A percentile compares a stretch with the other conserved stretches of the same genome.
phyloP scores from a whole-genome alignment of 2,329 filamentous ascomycete species.

The Septoria petroselini region DNA sequence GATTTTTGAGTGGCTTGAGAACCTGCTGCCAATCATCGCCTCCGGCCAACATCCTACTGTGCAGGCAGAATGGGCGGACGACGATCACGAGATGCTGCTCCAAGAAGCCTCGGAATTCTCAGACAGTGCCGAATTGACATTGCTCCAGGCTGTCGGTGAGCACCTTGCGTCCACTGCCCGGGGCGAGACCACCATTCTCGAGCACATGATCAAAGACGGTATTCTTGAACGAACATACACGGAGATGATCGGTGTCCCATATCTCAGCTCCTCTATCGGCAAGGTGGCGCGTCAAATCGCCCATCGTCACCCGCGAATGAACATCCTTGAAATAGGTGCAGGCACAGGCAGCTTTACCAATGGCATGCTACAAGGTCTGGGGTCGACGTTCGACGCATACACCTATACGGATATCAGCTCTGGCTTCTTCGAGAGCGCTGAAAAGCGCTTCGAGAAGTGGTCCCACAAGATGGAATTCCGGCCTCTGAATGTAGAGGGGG shows the following conservation, averaged over 20 bases:
- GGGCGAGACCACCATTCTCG: constrained; percentile 14
- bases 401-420: constrained; percentile 48
- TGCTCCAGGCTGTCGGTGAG: constrained; percentile 13
- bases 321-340: constrained; percentile 48
- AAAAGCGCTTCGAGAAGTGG: constrained; percentile 31
- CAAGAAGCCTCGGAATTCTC: neutral
- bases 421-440: constrained; percentile 42
- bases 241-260: constrained; percentile 5
- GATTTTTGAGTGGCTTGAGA: constrained; percentile 5
- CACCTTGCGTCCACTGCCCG: constrained; percentile 5
- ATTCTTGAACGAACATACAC: constrained; percentile 13
- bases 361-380: constrained; percentile 37
- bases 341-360: constrained; percentile 46
- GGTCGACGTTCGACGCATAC: constrained; percentile 39
- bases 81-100: constrained; percentile 8
- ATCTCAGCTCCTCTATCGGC: neutral
- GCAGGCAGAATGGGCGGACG: constrained; percentile 12
- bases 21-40: constrained; percentile 2
- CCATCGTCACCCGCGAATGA: constrained; percentile 43
- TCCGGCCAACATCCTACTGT: constrained; percentile 8
- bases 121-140: constrained; percentile 2
- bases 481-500: constrained; percentile 34
- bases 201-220: constrained; percentile 14
- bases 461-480: constrained; percentile 35
- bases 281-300: constrained; percentile 28